Percentiles rank a stretch among this genome's conserved stretches.
These are phyloP conservation scores for Triticum timopheevii DNA, from an alignment of 176 grass and related monocot genomes.

Conservation along the genomic window DNA sequence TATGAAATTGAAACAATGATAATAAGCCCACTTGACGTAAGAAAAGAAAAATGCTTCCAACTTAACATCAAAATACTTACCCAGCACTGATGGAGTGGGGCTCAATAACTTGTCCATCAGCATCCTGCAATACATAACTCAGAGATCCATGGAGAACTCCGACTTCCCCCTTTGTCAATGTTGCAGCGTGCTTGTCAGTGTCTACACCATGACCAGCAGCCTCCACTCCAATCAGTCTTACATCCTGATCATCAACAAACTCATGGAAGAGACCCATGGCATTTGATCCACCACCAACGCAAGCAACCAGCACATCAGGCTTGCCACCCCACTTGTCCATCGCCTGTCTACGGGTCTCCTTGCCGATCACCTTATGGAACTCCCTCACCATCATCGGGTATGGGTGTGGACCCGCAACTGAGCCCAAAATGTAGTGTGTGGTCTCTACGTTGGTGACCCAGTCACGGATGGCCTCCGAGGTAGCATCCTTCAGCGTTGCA, in stretches of 20 bases:
- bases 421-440: slow-evolving; percentile 95
- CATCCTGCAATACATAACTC: slow-evolving; percentile 95
- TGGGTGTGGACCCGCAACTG: slow-evolving; percentile 85
- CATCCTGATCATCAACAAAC: slow-evolving; percentile 83
- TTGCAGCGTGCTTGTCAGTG: slow-evolving; percentile 89
- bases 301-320: slow-evolving; percentile 91
- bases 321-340: slow-evolving; percentile 90
- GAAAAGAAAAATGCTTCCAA: slow-evolving; percentile 6
- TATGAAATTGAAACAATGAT: slow-evolving; percentile 31
- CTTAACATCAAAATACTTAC: slow-evolving; percentile 40
- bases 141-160: slow-evolving; percentile 95
- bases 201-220: slow-evolving; percentile 88
- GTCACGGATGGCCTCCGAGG: slow-evolving; percentile 91
- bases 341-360: slow-evolving; percentile 89
- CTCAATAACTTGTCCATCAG: slow-evolving; percentile 94
- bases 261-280: slow-evolving; percentile 98
- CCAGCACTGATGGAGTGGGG: slow-evolving; percentile 99
- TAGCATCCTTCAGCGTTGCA: slow-evolving; percentile 94
- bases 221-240: slow-evolving; percentile 90
- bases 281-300: slow-evolving; percentile 92
- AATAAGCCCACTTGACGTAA: slow-evolving; percentile 3
- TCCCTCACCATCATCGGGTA: slow-evolving; percentile 99
- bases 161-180: slow-evolving; percentile 87
- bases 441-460: slow-evolving; percentile 94
- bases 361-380: slow-evolving; percentile 88